Base-by-base conservation (phyloP, 306 rosid genomes). In the Rubus parviflorus region DNA sequence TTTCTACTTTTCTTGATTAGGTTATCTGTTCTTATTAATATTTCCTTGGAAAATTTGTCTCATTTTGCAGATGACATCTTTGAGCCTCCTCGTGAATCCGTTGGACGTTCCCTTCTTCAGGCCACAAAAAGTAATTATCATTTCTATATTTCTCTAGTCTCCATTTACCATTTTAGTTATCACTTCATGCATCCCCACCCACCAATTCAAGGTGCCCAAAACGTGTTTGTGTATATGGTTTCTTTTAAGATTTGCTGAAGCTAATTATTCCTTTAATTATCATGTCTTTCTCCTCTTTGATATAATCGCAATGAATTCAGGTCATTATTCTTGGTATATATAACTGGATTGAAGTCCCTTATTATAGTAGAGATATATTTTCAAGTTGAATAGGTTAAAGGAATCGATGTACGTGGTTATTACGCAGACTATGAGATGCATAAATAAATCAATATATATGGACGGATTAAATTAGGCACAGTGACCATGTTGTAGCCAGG, bases 31-130 rank as follows among this genome's bases (percentile, higher is more conserved):
- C 19, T 51, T 51, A 51, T 15, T 52, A 52, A 45, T 60, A 30
- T 23, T 60, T 60, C 20, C 47, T 12, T 78, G 53, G 45, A 7
- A 63, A 63, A 63, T 35, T 78, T 82, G 41, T 35, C 73, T 56
- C 17, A 3, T 68, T 8, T 80, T 78, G 57, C 84, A 92, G 98
- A 90, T 82, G 77, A 68, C 13, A 67, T 86, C 47, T 88, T 91
- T 70, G 81, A 66, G 1, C 56, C 87, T 13, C 85, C 86, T 13
- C 85, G 64, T 64, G 70, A 23, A 78, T 72, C 83, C 42, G 70
- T 69, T 1, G 84, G 88, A 7, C 97, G 97, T 71, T 81, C 91
- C 79, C 99, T 95, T 71, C 93, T 95, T 54, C 97, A 95, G 79
- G 82, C 88, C 74, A 80, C 75, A 85, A 86, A 87, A 83, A 67